These are phyloP conservation scores for Silene conica DNA, from an alignment of 148 eudicot genomes.

Conservation along the genomic window DNA sequence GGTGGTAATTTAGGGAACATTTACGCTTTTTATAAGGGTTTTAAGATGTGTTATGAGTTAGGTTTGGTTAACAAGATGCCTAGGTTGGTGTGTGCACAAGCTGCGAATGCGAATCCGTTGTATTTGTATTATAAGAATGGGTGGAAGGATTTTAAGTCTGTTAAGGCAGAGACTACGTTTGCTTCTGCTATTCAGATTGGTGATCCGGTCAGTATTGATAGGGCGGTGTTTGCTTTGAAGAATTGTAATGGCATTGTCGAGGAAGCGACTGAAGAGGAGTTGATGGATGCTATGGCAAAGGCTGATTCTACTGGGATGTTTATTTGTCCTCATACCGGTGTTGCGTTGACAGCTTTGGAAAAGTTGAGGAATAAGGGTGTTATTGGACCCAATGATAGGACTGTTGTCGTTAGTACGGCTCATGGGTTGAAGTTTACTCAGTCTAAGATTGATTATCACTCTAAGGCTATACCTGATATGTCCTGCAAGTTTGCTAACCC, in stretches of 20 bases:
- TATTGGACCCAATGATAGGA: conserved; percentile 63
- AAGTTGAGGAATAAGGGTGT: conserved; percentile 75
- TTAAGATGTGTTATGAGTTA: conserved; percentile 75
- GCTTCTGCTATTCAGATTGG: conserved; percentile 98
- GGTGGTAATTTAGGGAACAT: conserved; percentile 94
- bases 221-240: conserved; percentile 77
- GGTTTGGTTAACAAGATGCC: conserved; percentile 88
- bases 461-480: conserved; percentile 64
- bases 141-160: conserved; percentile 77
- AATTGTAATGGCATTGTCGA: conserved; percentile 80
- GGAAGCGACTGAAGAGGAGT: conserved; percentile 92
- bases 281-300: conserved; percentile 97
- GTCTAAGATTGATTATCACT: conserved; percentile 82
- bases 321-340: conserved; percentile 95
- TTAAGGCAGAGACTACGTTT: conserved; percentile 75
- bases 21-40: conserved; percentile 90
- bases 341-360: conserved; percentile 69
- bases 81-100: conserved; percentile 88
- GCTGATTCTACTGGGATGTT: conserved; percentile 99
- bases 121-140: conserved; percentile 67
- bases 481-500: conserved; percentile 76
- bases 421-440: conserved; percentile 79
- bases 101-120: conserved; percentile 89
- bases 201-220: conserved; percentile 87
- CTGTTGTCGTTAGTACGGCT: conserved; percentile 90